Conservation (phyloP, 139 green algal species). For the Desmodesmus armatus region DNA sequence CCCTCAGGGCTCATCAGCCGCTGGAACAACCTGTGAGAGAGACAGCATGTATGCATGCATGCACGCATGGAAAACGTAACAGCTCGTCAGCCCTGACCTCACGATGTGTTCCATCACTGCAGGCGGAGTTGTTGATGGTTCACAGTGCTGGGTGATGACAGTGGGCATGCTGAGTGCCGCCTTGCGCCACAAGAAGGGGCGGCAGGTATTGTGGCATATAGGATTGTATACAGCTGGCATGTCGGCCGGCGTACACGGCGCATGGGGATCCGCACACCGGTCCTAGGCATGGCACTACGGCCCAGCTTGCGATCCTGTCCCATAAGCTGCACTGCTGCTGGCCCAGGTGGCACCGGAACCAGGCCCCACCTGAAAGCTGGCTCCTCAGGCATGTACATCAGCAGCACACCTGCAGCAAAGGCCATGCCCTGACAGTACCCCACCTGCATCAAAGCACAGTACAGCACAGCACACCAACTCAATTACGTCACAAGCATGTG, state of each 20-base stretch:
- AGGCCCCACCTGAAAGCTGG: slow-evolving; percentile 76
- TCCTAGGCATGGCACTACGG: no score
- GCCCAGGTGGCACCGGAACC: no score
- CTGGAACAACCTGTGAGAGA: slow-evolving; percentile 69
- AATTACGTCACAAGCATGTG: no score
- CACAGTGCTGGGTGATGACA: no score
- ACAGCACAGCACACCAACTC: background rate
- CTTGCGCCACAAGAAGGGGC: background rate
- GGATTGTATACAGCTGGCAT: no score
- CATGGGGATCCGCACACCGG: no score
- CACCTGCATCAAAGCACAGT: slow-evolving; percentile 66
- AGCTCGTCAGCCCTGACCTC: no score
- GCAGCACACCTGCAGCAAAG: slow-evolving; percentile 91
- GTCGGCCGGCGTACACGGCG: no score
- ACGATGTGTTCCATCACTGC: background rate
- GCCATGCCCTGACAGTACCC: slow-evolving; percentile 93
- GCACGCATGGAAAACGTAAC: no score
- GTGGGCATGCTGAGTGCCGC: no score
- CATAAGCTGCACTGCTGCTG: no score
- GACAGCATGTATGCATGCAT: background rate
- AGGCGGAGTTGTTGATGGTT: background rate
- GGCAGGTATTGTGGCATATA: background rate
- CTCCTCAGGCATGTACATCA: slow-evolving; percentile 95
- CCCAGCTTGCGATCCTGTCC: no score
- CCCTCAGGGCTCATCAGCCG: slow-evolving; percentile 65